Percentiles rank a stretch among this genome's conserved stretches.
These are phyloP conservation scores for Dalbergia cultrata DNA, from an alignment of 306 rosid genomes.

Conservation along the genomic window DNA sequence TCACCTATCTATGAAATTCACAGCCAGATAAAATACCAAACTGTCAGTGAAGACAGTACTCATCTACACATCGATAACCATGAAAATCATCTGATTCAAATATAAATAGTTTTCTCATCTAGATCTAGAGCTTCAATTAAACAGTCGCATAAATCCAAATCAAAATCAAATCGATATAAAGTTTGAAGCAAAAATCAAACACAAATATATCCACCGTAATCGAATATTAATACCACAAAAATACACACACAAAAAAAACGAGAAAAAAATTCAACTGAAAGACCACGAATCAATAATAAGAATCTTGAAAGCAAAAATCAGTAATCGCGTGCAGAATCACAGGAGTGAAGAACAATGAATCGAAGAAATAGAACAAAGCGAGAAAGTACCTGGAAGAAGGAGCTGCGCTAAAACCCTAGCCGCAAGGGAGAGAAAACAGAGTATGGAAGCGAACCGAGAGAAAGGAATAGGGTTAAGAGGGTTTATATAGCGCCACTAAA, in stretches of 20 bases:
- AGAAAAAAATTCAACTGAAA: background rate
- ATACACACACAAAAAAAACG: background rate
- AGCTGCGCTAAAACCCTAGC: conserved; percentile 46
- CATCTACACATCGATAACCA: background rate
- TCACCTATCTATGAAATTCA: background rate
- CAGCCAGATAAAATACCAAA: background rate
- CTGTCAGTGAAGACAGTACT: background rate
- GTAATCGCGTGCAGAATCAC: background rate
- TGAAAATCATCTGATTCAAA: background rate
- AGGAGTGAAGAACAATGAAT: background rate
- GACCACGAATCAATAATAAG: background rate
- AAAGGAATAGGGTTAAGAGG: background rate
- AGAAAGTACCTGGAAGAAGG: background rate
- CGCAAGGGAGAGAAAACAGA: background rate
- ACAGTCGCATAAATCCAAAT: background rate
- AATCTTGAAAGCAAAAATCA: background rate
- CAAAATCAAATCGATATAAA: background rate
- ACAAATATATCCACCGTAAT: background rate
- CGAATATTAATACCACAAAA: background rate
- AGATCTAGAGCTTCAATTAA: background rate
- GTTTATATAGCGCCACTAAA: conserved; percentile 3
- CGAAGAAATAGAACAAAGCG: too few relatives aligned
- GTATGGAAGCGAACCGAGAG: background rate
- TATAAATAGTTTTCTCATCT: background rate
- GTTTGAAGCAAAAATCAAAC: background rate